Evolutionary conservation across 495 filamentous ascomycete genomes (phyloP), one percentile per base, ranked within the genome.

Genomic region (Friedmanniomyces endolithicus): DNA sequence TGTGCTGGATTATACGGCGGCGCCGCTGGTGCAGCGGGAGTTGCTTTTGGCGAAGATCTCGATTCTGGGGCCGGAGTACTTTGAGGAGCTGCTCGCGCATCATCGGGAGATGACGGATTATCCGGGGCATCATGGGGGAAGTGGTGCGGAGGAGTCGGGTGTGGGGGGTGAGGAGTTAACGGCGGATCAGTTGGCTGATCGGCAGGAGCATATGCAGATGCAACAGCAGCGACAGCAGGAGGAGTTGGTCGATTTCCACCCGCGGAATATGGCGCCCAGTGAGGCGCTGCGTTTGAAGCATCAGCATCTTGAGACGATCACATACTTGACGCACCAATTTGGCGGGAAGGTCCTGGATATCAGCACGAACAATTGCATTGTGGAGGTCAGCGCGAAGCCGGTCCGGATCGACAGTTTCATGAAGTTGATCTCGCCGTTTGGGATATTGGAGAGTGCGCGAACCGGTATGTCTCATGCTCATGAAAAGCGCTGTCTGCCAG

Each of bases 291-390:
- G 92, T 65, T 87, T 94, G 65, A 98, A 98, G 75, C 88, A 96
- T 69, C 87, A 98, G 75, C 92, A 98, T 75, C 72, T 98, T 51
- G 85, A 86, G 74, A 87, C 82, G 29, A 92, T 98, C 65, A 97
- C 90, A 46, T 87, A 94, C 69, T 79, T 98, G 67, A 83, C 90
- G 16, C 92, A 96, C 74, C 92, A 98, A 66, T 98, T 98, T 69
- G 89, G 88, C 23, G 92, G 92, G 44, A 98, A 98, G 71, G 84
- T 98, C 20, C 70, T 96, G 68, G 92, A 98, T 74, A 97, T 98
- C 61, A 94, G 88, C 72, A 95, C 83, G 59, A 95, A 87, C 67
- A 96, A 90, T 73, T 96, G 90, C 72, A 96, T 97, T 71, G 88
- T 98, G 59, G 92, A 98, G 69, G 69, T 98, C 24, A 90, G 88